phyloP scores from a whole-genome alignment of 2,329 filamentous ascomycete genomes.

The Phyllachora maydis region DNA sequence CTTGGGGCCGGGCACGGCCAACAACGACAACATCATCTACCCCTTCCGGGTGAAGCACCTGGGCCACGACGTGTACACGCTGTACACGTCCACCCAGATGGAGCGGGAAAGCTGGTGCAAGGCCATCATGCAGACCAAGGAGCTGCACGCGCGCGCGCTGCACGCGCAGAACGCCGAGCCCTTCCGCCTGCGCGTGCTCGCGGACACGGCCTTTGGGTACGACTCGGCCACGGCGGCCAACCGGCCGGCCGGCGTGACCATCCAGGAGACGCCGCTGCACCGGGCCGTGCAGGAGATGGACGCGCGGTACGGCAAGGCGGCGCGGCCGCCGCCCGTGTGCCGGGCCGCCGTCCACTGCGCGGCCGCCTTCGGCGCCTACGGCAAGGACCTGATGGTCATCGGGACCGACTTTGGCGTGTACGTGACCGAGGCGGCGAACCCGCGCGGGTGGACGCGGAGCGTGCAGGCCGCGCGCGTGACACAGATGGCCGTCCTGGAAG shows the following conservation, averaged over 20 bases:
- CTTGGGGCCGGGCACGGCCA: slow-evolving; percentile 22
- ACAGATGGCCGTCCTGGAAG: slow-evolving; percentile 85
- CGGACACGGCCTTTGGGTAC: slow-evolving; percentile 78
- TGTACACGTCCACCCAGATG: slow-evolving; percentile 62
- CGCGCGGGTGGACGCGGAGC: slow-evolving; percentile 75
- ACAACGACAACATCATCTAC: slow-evolving; percentile 69
- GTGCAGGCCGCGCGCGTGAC: slow-evolving; percentile 63
- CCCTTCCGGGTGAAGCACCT: slow-evolving; percentile 94
- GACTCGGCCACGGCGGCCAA: slow-evolving; percentile 39
- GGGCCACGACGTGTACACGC: slow-evolving; percentile 77
- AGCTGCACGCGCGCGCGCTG: slow-evolving; percentile 70
- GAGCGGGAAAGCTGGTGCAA: slow-evolving; percentile 76
- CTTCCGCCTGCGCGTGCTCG: slow-evolving; percentile 78
- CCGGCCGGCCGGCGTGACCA: slow-evolving; percentile 46
- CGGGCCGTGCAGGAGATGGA: slow-evolving; percentile 81
- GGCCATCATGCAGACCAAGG: slow-evolving; percentile 90
- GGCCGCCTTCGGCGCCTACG: slow-evolving; percentile 68
- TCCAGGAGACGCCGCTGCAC: slow-evolving; percentile 80
- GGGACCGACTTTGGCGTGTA: slow-evolving; percentile 92
- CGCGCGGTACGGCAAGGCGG: slow-evolving; percentile 47
- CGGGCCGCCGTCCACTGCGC: slow-evolving; percentile 81
- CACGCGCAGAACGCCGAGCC: slow-evolving; percentile 90
- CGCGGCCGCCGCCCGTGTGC: slow-evolving; percentile 59
- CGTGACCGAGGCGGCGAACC: slow-evolving; percentile 72
- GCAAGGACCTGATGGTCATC: slow-evolving; percentile 75